Evolutionary conservation across 352 stramenopile species (phyloP).

Genomic region (Globisporangium canariense): DNA sequence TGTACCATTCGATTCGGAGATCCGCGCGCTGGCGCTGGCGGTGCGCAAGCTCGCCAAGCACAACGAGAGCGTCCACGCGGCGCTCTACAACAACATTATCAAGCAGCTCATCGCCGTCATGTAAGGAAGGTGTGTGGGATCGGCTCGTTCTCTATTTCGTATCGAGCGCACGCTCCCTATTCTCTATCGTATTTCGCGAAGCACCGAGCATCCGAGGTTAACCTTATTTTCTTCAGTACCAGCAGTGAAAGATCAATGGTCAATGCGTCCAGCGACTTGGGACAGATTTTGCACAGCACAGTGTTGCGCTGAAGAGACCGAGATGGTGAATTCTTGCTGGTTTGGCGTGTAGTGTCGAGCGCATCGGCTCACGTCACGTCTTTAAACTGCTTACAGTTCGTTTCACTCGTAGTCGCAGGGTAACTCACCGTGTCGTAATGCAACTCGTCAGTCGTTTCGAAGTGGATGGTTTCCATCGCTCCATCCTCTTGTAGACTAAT

Average conservation of each 20-base stretch:
- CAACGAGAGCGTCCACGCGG: conserved; percentile 63
- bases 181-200: neutral
- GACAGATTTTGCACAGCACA: too few species aligned
- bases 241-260: neutral
- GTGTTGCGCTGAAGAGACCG: too few species aligned
- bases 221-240: neutral
- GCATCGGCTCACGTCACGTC: too few species aligned
- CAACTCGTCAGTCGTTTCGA: too few species aligned
- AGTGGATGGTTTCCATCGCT: too few species aligned
- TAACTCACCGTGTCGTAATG: too few species aligned
- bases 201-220: neutral
- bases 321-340: too few species aligned
- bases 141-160: neutral
- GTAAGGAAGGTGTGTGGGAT: conserved; percentile 14
- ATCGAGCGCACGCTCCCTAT: neutral
- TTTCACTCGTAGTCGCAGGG: too few species aligned
- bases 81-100: conserved; percentile 64
- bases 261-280: too few species aligned
- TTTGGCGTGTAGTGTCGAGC: too few species aligned
- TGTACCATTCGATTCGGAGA: conserved; percentile 39
- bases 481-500: too few species aligned
- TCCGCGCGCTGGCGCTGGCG: conserved; percentile 27
- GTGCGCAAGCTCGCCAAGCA: conserved; percentile 52
- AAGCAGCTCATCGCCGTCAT: conserved; percentile 31
- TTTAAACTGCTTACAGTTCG: too few species aligned